Base-by-base conservation (phyloP, 1,139 yeast genomes). In the Keqinozyma sinolaborantium region DNA sequence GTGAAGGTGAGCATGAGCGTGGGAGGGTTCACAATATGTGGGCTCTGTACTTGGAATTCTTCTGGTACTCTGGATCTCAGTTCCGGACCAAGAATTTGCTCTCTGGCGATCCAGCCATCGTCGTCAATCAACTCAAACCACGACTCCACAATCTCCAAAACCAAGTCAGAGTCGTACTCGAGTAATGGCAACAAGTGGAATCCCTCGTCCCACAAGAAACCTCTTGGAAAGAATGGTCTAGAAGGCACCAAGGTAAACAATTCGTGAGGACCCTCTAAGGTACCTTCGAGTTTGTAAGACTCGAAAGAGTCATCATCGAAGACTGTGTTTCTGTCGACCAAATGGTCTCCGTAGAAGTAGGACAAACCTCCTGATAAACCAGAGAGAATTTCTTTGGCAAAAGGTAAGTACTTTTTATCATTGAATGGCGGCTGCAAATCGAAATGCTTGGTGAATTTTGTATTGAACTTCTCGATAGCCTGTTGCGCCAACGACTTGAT, bases 201-300 rank as follows among this genome's bases (percentile, higher is more conserved):
- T 0, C 99, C 99, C 60, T 94, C 98, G 57, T 94, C 99, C 99
- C 99, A 92, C 51, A 86, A 86, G 51, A 92, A 92, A 0, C 99
- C 99, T 41, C 98, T 72, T 6, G 98, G 97, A 59, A 92, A 92
- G 49, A 86, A 86, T 0, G 96, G 88, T 35, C 98, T 71, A 29
- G 96, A 86, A 2, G 98, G 98, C 19, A 88, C 95, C 26, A 87
- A 68, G 0, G 95, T 77, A 47, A 88, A 85, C 24, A 94, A 58
- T 42, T 82, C 86, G 42, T 64, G 56, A 1, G 90, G 88, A 0
- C 86, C 87, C 48, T 83, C 92, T 4, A 59, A 51, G 15, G 52
- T 40, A 0, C 88, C 83, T 10, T 43, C 52, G 14, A 83, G 65
- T 14, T 71, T 62, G 16, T 73, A 69, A 12, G 74, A 74, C 38